Conservation (phyloP, 2,329 filamentous ascomycete species). For the Microsporum canis region DNA sequence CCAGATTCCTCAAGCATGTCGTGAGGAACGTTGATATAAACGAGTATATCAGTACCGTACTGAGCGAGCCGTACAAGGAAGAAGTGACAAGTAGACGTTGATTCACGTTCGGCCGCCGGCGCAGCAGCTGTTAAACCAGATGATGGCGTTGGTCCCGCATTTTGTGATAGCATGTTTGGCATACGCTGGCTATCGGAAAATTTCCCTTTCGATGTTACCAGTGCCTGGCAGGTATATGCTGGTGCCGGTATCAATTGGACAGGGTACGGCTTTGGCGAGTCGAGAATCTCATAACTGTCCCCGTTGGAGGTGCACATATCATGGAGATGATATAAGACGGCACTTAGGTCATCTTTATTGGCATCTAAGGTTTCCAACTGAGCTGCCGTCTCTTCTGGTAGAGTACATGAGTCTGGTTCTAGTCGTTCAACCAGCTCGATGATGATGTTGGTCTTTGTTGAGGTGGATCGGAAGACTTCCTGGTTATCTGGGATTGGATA, state of each 20-base stretch:
- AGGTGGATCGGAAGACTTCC: slow-evolving; percentile 77
- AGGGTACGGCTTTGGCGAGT: slow-evolving; percentile 45
- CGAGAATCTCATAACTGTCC: slow-evolving; percentile 56
- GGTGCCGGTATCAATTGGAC: slow-evolving; percentile 25
- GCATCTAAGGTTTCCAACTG: slow-evolving; percentile 21
- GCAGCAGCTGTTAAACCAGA: not conserved
- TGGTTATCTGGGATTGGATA: slow-evolving; percentile 47
- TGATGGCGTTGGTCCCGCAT: not conserved
- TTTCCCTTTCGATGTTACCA: slow-evolving; percentile 11
- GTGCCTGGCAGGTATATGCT: slow-evolving; percentile 12
- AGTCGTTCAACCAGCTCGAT: slow-evolving; percentile 82
- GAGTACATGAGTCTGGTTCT: slow-evolving; percentile 21
- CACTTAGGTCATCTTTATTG: slow-evolving; percentile 50
- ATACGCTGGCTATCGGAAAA: not conserved
- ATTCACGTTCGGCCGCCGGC: slow-evolving; percentile 6
- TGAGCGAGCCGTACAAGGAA: slow-evolving; percentile 65
- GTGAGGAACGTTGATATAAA: slow-evolving; percentile 82
- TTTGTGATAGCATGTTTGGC: not conserved
- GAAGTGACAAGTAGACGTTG: slow-evolving; percentile 52
- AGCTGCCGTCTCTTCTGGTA: slow-evolving; percentile 12
- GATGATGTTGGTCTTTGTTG: slow-evolving; percentile 77
- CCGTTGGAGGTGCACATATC: slow-evolving; percentile 56
- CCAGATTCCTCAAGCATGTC: slow-evolving; percentile 60
- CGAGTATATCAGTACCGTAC: slow-evolving; percentile 66
- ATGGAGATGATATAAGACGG: slow-evolving; percentile 56